Evolutionary conservation across 495 filamentous ascomycete genomes (phyloP), one percentile per base, ranked within the genome.

Genomic region (Daldinia childiae): DNA sequence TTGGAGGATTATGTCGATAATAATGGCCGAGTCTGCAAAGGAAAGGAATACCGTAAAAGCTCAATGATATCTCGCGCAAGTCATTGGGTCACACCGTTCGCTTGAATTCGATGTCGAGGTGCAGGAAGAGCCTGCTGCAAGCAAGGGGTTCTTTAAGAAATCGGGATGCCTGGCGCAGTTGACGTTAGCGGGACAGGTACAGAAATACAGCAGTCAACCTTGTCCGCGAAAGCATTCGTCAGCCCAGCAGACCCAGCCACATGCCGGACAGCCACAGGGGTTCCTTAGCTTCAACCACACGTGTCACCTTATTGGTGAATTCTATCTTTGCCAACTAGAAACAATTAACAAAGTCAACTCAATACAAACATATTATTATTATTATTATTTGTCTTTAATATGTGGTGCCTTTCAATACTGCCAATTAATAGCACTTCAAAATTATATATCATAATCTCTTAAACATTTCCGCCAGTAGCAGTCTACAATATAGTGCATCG

Each of bases 1-100:
- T 43, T 76, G 14, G 69, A 43, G 43, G 34, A 38, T 43, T 65
- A 32, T 24, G 62, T 58, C 29, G 57, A 58, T 21, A 41, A 65
- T 52, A 56, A 62, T 26, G 38, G 43, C n/a, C n/a, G 32, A 32
- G 50, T 61, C 9, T 58, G 29, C 19, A 43, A 21, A 30, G 58
- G 61, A 39, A 57, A 57, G 9, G 39, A 12, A 58, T 57, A 48
- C 30, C 15, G 21, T 62, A 61, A 60, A 43, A 68, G 48, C 32
- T 65, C 58, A 66, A 45, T 38, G n/a, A 55, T 73, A 68, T 68
- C 38, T 73, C 21, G 39, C 21, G 36, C 65, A 59, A 55, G 62
- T 73, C 66, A 73, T 73, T 62, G 56, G 66, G 52, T 63, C 71
- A 43, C 71, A 43, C 43, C 60, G 58, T 52, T 34, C 32, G 32